These are phyloP conservation scores for Lophiotrema nucula DNA, from an alignment of 495 filamentous ascomycete species.

Conservation along the genomic window DNA sequence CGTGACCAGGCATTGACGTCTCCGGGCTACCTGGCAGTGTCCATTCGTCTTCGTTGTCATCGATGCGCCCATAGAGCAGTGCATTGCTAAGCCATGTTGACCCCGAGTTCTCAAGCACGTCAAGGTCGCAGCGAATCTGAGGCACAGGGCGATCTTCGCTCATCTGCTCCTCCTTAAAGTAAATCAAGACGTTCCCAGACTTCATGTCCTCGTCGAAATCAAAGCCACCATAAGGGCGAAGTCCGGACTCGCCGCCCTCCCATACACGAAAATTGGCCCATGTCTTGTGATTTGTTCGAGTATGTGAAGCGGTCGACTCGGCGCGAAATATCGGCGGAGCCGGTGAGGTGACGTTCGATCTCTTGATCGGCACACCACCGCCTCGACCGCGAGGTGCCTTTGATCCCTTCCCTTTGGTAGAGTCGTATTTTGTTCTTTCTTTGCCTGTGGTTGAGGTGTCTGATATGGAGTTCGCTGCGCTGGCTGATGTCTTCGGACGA, in stretches of 20 bases:
- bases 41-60: slow-evolving; percentile 31
- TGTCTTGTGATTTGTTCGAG: slow-evolving; percentile 17
- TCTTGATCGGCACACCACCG: slow-evolving; percentile 34
- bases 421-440: slow-evolving; percentile 30
- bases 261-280: slow-evolving; percentile 34
- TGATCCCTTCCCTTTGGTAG: slow-evolving; percentile 32
- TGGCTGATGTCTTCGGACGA: slow-evolving; percentile 18
- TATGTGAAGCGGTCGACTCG: slow-evolving; percentile 12
- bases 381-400: slow-evolving; percentile 34
- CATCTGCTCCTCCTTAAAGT: slow-evolving; percentile 35
- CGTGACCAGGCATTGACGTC: neutral
- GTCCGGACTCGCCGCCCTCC: slow-evolving; percentile 28
- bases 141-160: slow-evolving; percentile 29
- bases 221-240: slow-evolving; percentile 31
- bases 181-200: slow-evolving; percentile 35
- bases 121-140: slow-evolving; percentile 26
- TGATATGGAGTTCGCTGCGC: slow-evolving; percentile 15
- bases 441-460: slow-evolving; percentile 11
- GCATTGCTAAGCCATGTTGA: slow-evolving; percentile 35
- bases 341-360: neutral
- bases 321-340: slow-evolving; percentile 13
- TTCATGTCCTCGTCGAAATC: slow-evolving; percentile 36
- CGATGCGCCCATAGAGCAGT: slow-evolving; percentile 29
- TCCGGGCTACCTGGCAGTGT: slow-evolving; percentile 26
- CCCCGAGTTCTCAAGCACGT: slow-evolving; percentile 29